phyloP scores from a whole-genome alignment of 805 yeast species.

The Helenozyma baotianmanensis region DNA sequence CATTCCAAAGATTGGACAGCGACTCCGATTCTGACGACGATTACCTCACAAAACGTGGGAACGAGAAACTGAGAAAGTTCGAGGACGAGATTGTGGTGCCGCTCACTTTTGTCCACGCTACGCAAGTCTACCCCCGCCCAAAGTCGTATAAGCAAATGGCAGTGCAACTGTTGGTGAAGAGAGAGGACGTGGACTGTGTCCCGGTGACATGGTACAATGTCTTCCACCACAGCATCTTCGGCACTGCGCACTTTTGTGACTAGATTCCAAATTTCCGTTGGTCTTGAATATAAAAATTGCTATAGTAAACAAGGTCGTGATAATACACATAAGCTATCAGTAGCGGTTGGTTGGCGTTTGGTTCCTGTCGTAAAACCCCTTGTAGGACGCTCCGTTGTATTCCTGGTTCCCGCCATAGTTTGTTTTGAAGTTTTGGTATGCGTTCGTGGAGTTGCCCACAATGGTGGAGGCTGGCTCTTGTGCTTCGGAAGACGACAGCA shows the following conservation, averaged over 20 bases:
- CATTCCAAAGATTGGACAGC: slow-evolving; percentile 10
- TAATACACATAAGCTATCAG: no score
- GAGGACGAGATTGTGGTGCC: background rate
- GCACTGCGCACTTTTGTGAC: slow-evolving; percentile 37
- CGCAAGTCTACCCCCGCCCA: no score
- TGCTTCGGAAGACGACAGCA: slow-evolving; percentile 26
- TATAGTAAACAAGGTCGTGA: no score
- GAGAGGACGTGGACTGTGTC: slow-evolving; percentile 32
- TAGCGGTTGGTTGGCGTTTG: no score
- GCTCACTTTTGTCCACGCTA: no score
- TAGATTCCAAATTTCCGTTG: no score
- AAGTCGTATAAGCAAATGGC: no score
- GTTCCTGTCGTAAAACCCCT: slow-evolving; percentile 7
- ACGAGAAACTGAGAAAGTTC: background rate
- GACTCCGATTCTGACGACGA: background rate
- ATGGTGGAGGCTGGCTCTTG: slow-evolving; percentile 42
- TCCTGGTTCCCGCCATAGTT: slow-evolving; percentile 10
- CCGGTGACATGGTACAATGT: slow-evolving; percentile 50
- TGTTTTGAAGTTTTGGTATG: slow-evolving; percentile 20
- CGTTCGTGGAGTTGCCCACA: slow-evolving; percentile 35
- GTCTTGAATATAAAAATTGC: no score
- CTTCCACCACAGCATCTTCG: slow-evolving; percentile 48
- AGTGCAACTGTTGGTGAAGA: background rate
- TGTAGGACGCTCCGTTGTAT: slow-evolving; percentile 5
- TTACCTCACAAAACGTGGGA: no score